Percentiles rank a stretch among this genome's conserved stretches.
These are phyloP conservation scores for Saprolegnia diclina DNA, from an alignment of 352 stramenopile genomes.

Conservation along the genomic window DNA sequence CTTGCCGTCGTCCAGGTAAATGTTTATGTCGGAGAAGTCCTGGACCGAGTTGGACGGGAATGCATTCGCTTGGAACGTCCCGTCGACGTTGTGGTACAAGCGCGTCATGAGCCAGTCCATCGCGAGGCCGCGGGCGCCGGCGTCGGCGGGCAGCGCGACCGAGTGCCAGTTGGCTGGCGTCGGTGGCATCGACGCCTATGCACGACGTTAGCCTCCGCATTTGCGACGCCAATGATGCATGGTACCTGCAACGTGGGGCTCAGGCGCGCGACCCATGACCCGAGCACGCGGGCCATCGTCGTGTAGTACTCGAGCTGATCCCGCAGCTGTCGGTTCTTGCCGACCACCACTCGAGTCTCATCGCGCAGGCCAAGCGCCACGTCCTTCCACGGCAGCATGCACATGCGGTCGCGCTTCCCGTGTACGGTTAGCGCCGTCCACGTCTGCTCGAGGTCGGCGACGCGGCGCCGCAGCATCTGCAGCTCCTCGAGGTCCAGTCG, in stretches of 20 bases:
- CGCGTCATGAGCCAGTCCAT: conserved; percentile 1
- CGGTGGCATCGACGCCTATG: too few relatives aligned
- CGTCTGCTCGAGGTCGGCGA: not conserved
- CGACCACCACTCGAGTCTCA: not conserved
- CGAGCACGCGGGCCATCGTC: not conserved
- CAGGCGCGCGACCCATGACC: not conserved
- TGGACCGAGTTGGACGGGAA: not conserved
- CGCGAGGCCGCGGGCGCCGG: not conserved
- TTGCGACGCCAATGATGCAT: not conserved
- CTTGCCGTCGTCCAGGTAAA: conserved; percentile 2
- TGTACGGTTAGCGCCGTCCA: not conserved
- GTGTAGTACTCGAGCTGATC: not conserved
- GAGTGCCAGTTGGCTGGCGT: not conserved
- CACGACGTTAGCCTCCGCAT: too few relatives aligned
- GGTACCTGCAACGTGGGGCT: not conserved
- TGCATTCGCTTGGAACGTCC: not conserved
- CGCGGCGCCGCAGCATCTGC: not conserved
- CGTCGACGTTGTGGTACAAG: not conserved
- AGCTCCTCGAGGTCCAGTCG: not conserved
- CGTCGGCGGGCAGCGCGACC: not conserved
- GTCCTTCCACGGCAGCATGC: not conserved
- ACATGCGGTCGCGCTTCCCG: not conserved
- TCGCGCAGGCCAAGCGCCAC: not conserved
- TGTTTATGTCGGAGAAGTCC: conserved; percentile 1
- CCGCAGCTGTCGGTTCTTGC: not conserved